These are phyloP conservation scores for Neoarthrinium moseri DNA, from an alignment of 2,329 filamentous ascomycete genomes.

Conservation along the genomic window DNA sequence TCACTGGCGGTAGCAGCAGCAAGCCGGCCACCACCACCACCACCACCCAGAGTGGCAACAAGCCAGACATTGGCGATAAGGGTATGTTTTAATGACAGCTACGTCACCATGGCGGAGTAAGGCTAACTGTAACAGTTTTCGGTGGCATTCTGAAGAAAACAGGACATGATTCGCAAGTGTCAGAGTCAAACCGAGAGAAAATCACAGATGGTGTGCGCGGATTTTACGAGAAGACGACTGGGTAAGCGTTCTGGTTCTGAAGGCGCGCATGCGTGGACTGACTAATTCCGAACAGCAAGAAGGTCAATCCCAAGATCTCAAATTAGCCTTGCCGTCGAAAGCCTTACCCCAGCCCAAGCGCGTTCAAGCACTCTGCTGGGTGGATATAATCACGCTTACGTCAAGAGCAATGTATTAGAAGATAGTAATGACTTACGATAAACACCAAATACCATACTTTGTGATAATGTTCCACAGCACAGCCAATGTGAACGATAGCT, in stretches of 20 bases:
- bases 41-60: neutral
- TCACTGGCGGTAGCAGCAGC: constrained; percentile 17
- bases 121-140: constrained; percentile 20
- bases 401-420: no score
- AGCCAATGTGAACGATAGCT: no score
- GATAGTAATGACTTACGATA: no score
- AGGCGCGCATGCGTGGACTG: neutral
- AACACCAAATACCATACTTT: no score
- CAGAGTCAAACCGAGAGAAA: constrained; percentile 24
- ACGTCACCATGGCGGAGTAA: neutral
- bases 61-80: neutral
- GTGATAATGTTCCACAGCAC: no score
- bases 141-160: constrained; percentile 26
- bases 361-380: neutral
- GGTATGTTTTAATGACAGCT: neutral
- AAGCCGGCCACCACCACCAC: constrained; percentile 7
- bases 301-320: constrained; percentile 33
- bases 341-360: no score
- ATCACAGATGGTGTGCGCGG: constrained; percentile 31
- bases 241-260: constrained; percentile 22
- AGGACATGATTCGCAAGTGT: constrained; percentile 17
- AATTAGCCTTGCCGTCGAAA: no score
- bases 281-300: constrained; percentile 26
- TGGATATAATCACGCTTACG: no score
- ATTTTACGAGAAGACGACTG: constrained; percentile 36